A percentile compares a stretch with the other conserved stretches of the same genome.
Conservation (phyloP, 768 basidiomycete genomes). For the Leccinum olivaceopallidum region DNA sequence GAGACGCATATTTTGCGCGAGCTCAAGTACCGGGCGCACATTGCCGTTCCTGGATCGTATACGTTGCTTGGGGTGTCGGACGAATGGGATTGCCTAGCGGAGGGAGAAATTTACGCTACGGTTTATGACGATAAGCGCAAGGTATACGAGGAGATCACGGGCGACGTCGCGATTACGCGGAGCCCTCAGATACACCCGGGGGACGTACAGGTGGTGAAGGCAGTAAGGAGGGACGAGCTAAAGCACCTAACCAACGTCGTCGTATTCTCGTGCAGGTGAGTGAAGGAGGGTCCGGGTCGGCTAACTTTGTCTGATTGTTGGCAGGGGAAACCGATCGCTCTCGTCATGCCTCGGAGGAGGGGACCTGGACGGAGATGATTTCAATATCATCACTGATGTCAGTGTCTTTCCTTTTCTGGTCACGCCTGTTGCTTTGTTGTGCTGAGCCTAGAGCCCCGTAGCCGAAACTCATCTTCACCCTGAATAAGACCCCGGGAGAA, state of each 20-base stretch:
- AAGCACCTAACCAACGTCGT: conserved; percentile 45
- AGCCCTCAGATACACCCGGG: conserved; percentile 58
- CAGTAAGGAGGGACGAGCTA: conserved; percentile 42
- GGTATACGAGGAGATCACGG: conserved; percentile 33
- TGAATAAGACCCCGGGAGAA: conserved; percentile 34
- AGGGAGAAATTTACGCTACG: conserved; percentile 50
- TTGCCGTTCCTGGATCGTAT: conserved; percentile 47
- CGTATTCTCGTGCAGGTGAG: conserved; percentile 50
- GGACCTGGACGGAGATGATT: conserved; percentile 55
- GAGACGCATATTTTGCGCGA: conserved; percentile 49
- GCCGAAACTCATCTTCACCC: conserved; percentile 33
- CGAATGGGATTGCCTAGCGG: conserved; percentile 45
- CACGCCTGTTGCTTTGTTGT: conserved; percentile 5
- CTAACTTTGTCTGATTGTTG: conserved; percentile 7
- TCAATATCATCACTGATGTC: conserved; percentile 48
- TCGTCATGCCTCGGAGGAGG: conserved; percentile 53
- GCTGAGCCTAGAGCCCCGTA: conserved; percentile 12
- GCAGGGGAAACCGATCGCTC: conserved; percentile 43
- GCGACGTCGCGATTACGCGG: conserved; percentile 45
- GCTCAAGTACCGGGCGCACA: conserved; percentile 52
- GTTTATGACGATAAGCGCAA: conserved; percentile 34
- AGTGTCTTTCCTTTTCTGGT: conserved; percentile 12
- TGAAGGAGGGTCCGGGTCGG: neutral
- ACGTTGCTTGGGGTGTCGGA: conserved; percentile 57
- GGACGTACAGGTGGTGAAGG: conserved; percentile 42